phyloP scores from a whole-genome alignment of 352 stramenopile species.

The Thraustochytrium sp. region DNA sequence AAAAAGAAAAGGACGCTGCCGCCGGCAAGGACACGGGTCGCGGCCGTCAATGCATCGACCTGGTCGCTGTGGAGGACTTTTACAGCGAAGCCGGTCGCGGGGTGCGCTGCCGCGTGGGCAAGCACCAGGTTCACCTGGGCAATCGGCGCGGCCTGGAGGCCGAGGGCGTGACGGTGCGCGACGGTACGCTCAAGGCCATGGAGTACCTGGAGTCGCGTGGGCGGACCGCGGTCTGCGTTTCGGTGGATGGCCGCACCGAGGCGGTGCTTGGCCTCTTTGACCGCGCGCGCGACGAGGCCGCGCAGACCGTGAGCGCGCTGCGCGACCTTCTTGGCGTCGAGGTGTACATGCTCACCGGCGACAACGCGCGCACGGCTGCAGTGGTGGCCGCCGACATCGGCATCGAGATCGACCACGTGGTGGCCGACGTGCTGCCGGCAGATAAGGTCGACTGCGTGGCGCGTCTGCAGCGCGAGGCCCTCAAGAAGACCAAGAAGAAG shows the following conservation, averaged over 20 bases:
- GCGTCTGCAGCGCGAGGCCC: constrained; percentile 72
- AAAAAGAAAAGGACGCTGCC: too few species aligned
- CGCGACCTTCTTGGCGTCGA: constrained; percentile 76
- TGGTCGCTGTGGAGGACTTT: constrained; percentile 52
- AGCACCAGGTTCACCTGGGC: constrained; percentile 64
- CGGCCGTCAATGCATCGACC: not conserved
- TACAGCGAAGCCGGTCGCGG: constrained; percentile 69
- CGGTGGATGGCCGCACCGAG: constrained; percentile 69
- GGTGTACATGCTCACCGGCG: constrained; percentile 98
- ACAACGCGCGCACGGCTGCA: constrained; percentile 87
- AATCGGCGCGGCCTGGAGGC: constrained; percentile 77
- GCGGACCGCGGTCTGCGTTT: constrained; percentile 90
- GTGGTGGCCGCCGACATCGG: constrained; percentile 85
- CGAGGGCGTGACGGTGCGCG: constrained; percentile 63
- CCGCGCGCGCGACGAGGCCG: constrained; percentile 80
- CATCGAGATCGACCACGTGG: constrained; percentile 75
- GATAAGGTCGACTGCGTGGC: constrained; percentile 85
- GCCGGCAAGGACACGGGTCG: too few species aligned
- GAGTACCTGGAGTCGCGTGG: constrained; percentile 68
- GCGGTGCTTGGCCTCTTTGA: constrained; percentile 74
- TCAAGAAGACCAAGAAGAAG: not conserved
- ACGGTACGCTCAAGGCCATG: constrained; percentile 53
- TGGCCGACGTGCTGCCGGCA: constrained; percentile 89
- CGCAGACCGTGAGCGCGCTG: constrained; percentile 78
- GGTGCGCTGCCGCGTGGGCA: constrained; percentile 64